A percentile compares a stretch with the other conserved stretches of the same genome.
Conservation (phyloP, 2,329 filamentous ascomycete species). For the Albophoma yamanashiensis region DNA sequence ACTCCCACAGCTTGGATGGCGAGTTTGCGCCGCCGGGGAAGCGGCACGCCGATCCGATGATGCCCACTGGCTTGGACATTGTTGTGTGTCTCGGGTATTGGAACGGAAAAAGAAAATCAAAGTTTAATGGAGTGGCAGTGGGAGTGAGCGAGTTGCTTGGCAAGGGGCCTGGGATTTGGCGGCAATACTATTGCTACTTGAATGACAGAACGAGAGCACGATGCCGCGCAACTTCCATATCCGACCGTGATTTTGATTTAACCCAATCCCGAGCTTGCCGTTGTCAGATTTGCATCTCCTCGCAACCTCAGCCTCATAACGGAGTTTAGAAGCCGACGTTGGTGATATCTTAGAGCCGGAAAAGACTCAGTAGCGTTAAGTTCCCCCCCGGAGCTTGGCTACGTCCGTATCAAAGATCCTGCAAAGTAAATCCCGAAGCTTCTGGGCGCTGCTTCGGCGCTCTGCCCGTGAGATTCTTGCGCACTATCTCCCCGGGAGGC, state of each 20-base stretch:
- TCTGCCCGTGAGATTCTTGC: too few relatives aligned
- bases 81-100: not conserved
- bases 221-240: not conserved
- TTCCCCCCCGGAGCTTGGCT: not conserved
- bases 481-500: not conserved
- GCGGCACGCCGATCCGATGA: conserved; percentile 27
- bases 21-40: conserved; percentile 23
- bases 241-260: not conserved
- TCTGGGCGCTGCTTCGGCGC: not conserved
- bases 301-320: not conserved
- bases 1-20: conserved; percentile 25
- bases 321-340: not conserved
- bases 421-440: not conserved
- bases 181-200: not conserved
- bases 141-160: not conserved
- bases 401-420: not conserved
- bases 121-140: not conserved
- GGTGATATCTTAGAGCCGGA: not conserved
- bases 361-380: not conserved
- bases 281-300: not conserved
- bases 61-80: conserved; percentile 25
- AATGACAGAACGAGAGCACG: not conserved
- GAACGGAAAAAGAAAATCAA: not conserved
- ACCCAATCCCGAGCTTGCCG: not conserved
- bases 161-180: not conserved